Percentiles rank a stretch among this genome's conserved stretches.
phyloP scores from a whole-genome alignment of 345 rosid genomes.

The Gossypium longicalyx region DNA sequence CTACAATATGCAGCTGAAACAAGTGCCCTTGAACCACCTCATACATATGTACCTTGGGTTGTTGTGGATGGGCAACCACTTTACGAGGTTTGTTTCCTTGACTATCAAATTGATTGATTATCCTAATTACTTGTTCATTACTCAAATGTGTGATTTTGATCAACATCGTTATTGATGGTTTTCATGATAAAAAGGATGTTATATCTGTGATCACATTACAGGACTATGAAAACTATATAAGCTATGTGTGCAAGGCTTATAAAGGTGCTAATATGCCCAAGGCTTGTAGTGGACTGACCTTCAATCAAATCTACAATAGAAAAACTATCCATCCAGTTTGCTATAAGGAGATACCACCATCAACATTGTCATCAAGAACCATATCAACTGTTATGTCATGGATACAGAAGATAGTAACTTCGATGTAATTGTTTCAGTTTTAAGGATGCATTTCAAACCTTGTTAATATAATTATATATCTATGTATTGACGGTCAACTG shows the following conservation, averaged over 20 bases:
- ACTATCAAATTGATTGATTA: not conserved
- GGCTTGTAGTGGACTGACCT: constrained; percentile 48
- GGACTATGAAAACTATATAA: constrained; percentile 75
- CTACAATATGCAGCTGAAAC: constrained; percentile 81
- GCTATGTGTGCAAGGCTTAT: constrained; percentile 80
- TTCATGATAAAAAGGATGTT: not conserved
- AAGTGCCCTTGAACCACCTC: constrained; percentile 75
- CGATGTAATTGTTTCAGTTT: not conserved
- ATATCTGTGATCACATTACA: constrained; percentile 27
- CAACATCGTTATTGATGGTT: not conserved
- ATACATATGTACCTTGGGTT: constrained; percentile 89
- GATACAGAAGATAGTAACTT: constrained; percentile 22
- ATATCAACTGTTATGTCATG: constrained; percentile 23
- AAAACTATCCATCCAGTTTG: constrained; percentile 33
- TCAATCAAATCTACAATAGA: constrained; percentile 12
- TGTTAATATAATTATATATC: not conserved
- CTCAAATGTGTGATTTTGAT: not conserved
- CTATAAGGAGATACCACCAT: constrained; percentile 28
- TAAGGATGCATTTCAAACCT: not conserved
- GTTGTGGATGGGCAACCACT: constrained; percentile 91
- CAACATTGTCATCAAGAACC: constrained; percentile 9
- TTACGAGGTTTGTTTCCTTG: constrained; percentile 59
- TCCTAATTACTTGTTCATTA: not conserved
- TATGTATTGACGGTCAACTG: not conserved
- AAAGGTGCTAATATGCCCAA: constrained; percentile 38